Evolutionary conservation across 2,329 filamentous ascomycete species (phyloP).

Genomic region (Ophiocordyceps camponoti-floridani): DNA sequence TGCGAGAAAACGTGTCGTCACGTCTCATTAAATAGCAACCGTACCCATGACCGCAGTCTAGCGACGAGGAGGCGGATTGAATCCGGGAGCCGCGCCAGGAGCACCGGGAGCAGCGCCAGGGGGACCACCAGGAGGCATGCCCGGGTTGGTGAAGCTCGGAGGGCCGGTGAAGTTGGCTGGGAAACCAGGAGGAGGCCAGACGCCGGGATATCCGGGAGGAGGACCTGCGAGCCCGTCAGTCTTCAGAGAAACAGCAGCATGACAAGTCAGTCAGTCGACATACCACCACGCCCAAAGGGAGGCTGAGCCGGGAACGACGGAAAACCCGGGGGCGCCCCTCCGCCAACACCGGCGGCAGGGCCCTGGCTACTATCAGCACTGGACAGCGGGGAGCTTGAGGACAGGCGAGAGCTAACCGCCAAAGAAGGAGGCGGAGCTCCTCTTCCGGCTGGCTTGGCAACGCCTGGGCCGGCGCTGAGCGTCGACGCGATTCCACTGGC

Average conservation of each 20-base stretch:
- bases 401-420: constrained; percentile 33
- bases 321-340: constrained; percentile 42
- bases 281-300: constrained; percentile 34
- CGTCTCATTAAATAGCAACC: constrained; percentile 6
- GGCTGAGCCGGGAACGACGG: constrained; percentile 33
- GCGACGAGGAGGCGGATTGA: constrained; percentile 54
- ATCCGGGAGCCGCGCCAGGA: constrained; percentile 46
- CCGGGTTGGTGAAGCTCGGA: constrained; percentile 5
- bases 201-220: constrained; percentile 29
- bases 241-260: background rate
- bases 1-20: constrained; percentile 7
- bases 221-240: constrained; percentile 20
- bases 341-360: constrained; percentile 75
- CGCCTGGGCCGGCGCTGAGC: constrained; percentile 69
- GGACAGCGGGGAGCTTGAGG: background rate
- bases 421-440: constrained; percentile 58
- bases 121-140: constrained; percentile 20
- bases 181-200: constrained; percentile 4
- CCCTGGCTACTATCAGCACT: constrained; percentile 26
- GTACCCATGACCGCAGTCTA: constrained; percentile 16
- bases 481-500: constrained; percentile 51
- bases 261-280: constrained; percentile 11
- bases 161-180: constrained; percentile 2
- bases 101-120: constrained; percentile 5
- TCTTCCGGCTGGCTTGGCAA: constrained; percentile 78